phyloP scores from a whole-genome alignment of 2,329 filamentous ascomycete genomes.

The Aspergillus vadensis region DNA sequence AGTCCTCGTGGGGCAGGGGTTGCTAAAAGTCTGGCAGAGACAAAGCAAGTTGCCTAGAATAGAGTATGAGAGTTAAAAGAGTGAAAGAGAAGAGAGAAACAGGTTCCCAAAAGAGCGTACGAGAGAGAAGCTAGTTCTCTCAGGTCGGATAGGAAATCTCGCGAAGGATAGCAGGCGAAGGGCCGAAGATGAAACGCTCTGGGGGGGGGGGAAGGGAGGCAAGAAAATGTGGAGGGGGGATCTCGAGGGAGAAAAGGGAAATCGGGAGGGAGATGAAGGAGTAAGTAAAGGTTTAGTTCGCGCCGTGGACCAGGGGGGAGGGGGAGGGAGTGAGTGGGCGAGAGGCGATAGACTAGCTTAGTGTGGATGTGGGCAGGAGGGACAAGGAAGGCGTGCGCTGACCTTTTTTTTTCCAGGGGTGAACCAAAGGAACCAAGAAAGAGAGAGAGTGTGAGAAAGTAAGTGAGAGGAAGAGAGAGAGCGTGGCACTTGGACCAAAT shows the following conservation, averaged over 20 bases:
- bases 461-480: neutral
- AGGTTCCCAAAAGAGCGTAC: slow-evolving; percentile 43
- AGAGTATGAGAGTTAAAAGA: slow-evolving; percentile 27
- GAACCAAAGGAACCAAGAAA: slow-evolving; percentile 1
- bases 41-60: slow-evolving; percentile 3
- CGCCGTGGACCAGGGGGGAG: slow-evolving; percentile 10
- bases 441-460: neutral
- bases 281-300: slow-evolving; percentile 11
- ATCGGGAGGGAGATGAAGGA: slow-evolving; percentile 25
- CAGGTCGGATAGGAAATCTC: slow-evolving; percentile 45
- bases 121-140: slow-evolving; percentile 42
- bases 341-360: neutral
- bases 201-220: slow-evolving; percentile 23
- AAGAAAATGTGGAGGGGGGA: slow-evolving; percentile 24
- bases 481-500: slow-evolving; percentile 9
- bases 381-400: slow-evolving; percentile 12
- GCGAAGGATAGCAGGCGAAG: slow-evolving; percentile 28
- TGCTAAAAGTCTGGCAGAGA: neutral
- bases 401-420: neutral
- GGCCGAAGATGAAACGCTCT: slow-evolving; percentile 21
- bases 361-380: slow-evolving; percentile 11
- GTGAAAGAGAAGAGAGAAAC: slow-evolving; percentile 23
- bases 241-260: slow-evolving; percentile 26
- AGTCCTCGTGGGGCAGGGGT: slow-evolving; percentile 9
- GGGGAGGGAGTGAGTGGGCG: slow-evolving; percentile 9